These are phyloP conservation scores for Aureobasidium sp. DNA, from an alignment of 2,329 filamentous ascomycete species.

Conservation along the genomic window DNA sequence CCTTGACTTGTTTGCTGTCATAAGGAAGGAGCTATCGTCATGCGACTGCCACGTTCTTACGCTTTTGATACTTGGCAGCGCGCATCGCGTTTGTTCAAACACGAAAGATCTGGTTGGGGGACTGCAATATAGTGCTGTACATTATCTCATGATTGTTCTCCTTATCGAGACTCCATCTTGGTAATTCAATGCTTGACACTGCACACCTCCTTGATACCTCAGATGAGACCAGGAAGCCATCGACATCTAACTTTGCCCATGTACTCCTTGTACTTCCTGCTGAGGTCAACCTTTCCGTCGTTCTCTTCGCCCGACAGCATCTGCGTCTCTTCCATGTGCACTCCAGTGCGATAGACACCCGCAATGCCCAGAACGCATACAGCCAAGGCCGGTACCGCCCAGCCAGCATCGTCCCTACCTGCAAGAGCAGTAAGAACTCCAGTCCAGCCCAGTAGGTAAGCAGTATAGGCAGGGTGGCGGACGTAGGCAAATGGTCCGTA, in stretches of 20 bases:
- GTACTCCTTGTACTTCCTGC: conserved; percentile 2
- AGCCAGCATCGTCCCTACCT: not conserved
- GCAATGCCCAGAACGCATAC: not conserved
- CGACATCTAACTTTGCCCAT: not conserved
- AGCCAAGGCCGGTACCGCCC: not conserved
- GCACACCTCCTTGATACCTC: not conserved
- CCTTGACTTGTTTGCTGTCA: not conserved
- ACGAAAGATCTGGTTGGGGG: not conserved
- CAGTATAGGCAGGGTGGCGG: conserved; percentile 7
- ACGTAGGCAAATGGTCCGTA: conserved; percentile 5
- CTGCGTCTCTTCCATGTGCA: not conserved
- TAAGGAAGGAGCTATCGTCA: not conserved
- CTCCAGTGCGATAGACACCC: not conserved
- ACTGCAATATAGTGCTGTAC: not conserved
- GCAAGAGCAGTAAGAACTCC: not conserved
- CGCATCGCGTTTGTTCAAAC: not conserved
- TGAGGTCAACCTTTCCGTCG: not conserved
- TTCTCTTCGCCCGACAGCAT: not conserved
- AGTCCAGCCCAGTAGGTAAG: conserved; percentile 5
- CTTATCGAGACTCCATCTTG: not conserved
- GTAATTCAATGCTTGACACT: not conserved
- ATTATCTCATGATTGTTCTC: no score
- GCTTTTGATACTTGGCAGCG: not conserved
- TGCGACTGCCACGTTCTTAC: not conserved
- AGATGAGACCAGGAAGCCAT: not conserved